Evolutionary conservation across 192 early-diverging fungal species (phyloP).

Genomic region (Coemansia sp.): DNA sequence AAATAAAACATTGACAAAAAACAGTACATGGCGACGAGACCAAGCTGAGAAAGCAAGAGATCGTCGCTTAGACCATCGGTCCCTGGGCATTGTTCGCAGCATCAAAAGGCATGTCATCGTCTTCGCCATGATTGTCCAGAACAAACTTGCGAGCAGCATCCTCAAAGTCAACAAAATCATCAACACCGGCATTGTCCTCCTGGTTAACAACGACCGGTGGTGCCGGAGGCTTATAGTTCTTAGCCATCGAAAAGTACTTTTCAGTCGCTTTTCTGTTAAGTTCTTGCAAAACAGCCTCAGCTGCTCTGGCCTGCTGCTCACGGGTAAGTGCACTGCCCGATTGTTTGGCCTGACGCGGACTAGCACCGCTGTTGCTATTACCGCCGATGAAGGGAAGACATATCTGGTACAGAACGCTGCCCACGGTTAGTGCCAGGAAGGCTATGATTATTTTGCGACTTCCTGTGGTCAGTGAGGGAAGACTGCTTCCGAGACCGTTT

Average conservation of each 20-base stretch:
- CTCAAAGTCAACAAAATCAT: slow-evolving; percentile 7
- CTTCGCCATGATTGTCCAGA: slow-evolving; percentile 1
- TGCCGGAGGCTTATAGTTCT: slow-evolving; percentile 32
- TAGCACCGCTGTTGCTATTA: slow-evolving; percentile 6
- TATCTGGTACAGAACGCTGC: slow-evolving; percentile 50
- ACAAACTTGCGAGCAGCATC: slow-evolving; percentile 1
- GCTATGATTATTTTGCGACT: slow-evolving; percentile 24
- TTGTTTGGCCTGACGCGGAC: slow-evolving; percentile 12
- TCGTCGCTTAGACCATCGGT: slow-evolving; percentile 12
- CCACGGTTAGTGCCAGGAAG: slow-evolving; percentile 35
- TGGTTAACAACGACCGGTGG: neutral
- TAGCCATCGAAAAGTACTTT: slow-evolving; percentile 30
- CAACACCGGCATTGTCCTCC: neutral
- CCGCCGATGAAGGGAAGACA: slow-evolving; percentile 30
- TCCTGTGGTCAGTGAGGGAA: slow-evolving; percentile 11
- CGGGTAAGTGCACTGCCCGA: slow-evolving; percentile 22
- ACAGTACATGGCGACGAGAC: neutral
- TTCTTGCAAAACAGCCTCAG: slow-evolving; percentile 35
- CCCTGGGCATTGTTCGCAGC: slow-evolving; percentile 12
- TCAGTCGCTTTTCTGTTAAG: slow-evolving; percentile 34
- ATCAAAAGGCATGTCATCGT: slow-evolving; percentile 9
- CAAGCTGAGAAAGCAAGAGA: neutral
- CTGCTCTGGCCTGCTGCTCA: slow-evolving; percentile 47
- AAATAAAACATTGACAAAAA: neutral
- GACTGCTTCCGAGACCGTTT: slow-evolving; percentile 22